Base-by-base conservation (phyloP, 1,284 basidiomycete species). In the Leccinum subatratum region DNA sequence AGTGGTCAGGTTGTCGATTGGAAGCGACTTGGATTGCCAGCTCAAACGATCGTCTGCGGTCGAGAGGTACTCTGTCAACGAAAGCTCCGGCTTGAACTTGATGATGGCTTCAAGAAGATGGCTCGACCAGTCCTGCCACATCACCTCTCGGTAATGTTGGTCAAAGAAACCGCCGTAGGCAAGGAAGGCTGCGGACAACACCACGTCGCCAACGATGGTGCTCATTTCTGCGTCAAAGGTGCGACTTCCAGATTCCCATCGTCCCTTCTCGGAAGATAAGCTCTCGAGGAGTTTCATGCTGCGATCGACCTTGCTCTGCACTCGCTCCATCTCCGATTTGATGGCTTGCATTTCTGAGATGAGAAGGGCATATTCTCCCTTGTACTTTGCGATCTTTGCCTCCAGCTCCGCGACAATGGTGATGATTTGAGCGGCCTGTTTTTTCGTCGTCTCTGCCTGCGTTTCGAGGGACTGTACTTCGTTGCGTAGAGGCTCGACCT, bases 121-220 rank as follows among this genome's bases (percentile, higher is more conserved):
- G 68, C 83, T 85, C 18, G 89, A 89, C 97, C 97, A 99, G 72
- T 94, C 93, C 71, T 92, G 90, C 91, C 96, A 97, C 93, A 99
- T 96, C 65, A 90, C 84, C 77, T 98, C 96, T 69, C 97, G 94
- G 79, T 98, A 97, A 74, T 95, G 91, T 77, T 99, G 97, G 76
- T 99, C 97, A 77, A 99, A 99, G 87, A 96, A 99, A 66, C 97
- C 97, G 22, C 93, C 92, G 74, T 99, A 99, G 1, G 96, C 96
- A 67, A 99, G 81, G 87, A 98, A 98, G 1, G 95, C 97, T 0
- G 97, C 93, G 32, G 96, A 98, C 42, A 99, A 85, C 45, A 99
- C 82, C 39, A 98, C 95, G 77, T 99, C 97, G 57, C 97, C 97
- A 34, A 96, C 93, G 71, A 99, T 96, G 48, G 98, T 99, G 76